These are phyloP conservation scores for Trametes elegans DNA, from an alignment of 768 basidiomycete genomes.

Conservation along the genomic window DNA sequence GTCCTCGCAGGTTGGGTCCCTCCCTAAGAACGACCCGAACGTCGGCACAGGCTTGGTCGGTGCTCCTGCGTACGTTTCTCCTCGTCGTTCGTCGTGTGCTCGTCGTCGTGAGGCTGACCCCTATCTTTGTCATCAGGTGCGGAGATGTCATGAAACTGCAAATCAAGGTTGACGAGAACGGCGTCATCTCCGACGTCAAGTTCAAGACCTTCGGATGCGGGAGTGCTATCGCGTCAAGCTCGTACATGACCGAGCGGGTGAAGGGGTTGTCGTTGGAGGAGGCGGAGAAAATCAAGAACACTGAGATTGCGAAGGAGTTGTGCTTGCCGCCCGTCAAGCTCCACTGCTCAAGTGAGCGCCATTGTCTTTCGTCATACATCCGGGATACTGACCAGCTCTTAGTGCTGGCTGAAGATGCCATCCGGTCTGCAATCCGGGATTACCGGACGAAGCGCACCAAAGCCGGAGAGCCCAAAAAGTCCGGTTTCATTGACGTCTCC, in stretches of 20 bases:
- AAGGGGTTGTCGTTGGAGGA: conserved; percentile 92
- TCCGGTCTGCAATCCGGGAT: conserved; percentile 96
- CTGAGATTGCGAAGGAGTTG: conserved; percentile 97
- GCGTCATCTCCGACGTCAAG: conserved; percentile 96
- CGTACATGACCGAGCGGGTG: conserved; percentile 98
- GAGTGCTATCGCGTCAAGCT: conserved; percentile 95
- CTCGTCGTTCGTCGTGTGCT: neutral
- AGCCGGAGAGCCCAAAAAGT: conserved; percentile 47
- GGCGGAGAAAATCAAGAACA: conserved; percentile 96
- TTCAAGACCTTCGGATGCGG: conserved; percentile 99
- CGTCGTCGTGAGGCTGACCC: conserved; percentile 11
- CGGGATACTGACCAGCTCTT: conserved; percentile 24
- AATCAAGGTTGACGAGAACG: conserved; percentile 93
- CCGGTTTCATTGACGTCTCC: conserved; percentile 70
- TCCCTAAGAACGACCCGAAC: conserved; percentile 87
- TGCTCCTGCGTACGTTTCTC: conserved; percentile 79
- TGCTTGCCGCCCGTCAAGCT: conserved; percentile 95
- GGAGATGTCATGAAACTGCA: conserved; percentile 99
- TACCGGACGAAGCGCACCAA: conserved; percentile 82
- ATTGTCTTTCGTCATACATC: neutral
- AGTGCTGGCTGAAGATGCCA: conserved; percentile 98
- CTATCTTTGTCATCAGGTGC: conserved; percentile 51
- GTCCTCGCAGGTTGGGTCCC: conserved; percentile 81
- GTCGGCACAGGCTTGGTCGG: conserved; percentile 98
- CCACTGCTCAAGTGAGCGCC: conserved; percentile 80